Base-by-base conservation (phyloP, 768 basidiomycete species). In the Mycena belliarum region DNA sequence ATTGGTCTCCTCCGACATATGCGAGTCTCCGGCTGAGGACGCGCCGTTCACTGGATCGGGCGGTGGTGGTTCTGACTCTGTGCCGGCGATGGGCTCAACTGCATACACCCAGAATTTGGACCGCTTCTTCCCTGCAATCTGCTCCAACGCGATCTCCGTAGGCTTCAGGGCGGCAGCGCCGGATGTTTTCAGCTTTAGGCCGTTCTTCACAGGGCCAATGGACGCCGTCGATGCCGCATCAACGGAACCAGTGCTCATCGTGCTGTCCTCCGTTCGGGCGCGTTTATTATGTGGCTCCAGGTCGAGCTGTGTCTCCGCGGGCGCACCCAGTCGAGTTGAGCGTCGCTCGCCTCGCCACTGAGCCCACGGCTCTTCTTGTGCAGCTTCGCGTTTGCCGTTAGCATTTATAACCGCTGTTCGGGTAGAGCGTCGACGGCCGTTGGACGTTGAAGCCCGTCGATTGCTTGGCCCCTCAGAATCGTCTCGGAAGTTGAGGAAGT, bases 71-170 rank as follows among this genome's bases (percentile, higher is more conserved):
- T 23, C 66, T 20, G 71, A 47, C 32, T 68, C 66, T n/a, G 73
- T 61, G 24, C 72, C 75, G 9, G 80, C 70, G 42, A 82, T 65
- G 1, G 90, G 88, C 64, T 93, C 91, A 24, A 93, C 89, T 20
- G 91, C 91, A 62, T 94, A 94, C 42, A 88, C 87, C 91, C 91
- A 92, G 69, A 86, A 93, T 66, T 89, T 92, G 67, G 91, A 93
- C 70, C 81, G 86, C 75, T 90, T 93, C 76, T 87, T 91, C 59
- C 91, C 90, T 32, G 82, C 84, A 23, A 91, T 78, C 57, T 87
- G 81, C 56, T 91, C 91, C 68, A 91, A 61, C n/a, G 87, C 87
- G 41, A 85, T 75, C 68, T 93, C 90, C 33, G 78, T 85, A 15
- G 88, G 82, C 67, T 86, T 91, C 61, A 90, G 68, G 33, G 83